Conservation (phyloP, 352 stramenopile species). For the Pythium phragmiticola region DNA sequence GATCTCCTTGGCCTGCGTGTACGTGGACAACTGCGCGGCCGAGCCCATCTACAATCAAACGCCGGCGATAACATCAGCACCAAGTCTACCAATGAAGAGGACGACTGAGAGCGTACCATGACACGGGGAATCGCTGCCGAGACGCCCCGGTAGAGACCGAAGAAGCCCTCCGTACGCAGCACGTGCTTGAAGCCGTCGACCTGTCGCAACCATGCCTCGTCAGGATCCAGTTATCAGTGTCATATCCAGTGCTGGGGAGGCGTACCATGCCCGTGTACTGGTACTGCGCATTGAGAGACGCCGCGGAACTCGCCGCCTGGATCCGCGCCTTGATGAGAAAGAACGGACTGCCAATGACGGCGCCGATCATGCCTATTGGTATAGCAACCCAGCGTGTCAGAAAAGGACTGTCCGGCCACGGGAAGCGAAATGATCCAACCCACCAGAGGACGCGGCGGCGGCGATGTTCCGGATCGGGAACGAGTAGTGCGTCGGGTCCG, state of each 20-base stretch:
- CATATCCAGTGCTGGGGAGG: neutral
- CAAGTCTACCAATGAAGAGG: neutral
- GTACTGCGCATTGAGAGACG: conserved; percentile 82
- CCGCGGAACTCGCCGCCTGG: conserved; percentile 70
- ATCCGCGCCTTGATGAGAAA: conserved; percentile 86
- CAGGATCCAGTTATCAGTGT: neutral
- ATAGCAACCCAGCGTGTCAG: neutral
- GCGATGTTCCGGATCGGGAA: conserved; percentile 77
- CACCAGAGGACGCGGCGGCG: conserved; percentile 66
- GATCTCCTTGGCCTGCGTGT: conserved; percentile 81
- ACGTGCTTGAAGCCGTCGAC: conserved; percentile 82
- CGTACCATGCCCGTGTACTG: conserved; percentile 79
- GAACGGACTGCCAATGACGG: conserved; percentile 78
- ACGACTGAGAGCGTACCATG: conserved; percentile 39
- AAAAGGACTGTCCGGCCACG: neutral
- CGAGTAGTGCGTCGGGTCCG: conserved; percentile 68
- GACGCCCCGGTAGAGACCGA: conserved; percentile 72
- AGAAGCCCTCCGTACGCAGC: conserved; percentile 62
- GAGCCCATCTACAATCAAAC: conserved; percentile 61
- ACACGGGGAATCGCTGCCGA: conserved; percentile 75
- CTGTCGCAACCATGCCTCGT: conserved; percentile 26
- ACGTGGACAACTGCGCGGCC: conserved; percentile 79
- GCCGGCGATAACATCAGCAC: no score
- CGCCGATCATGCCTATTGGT: conserved; percentile 59
- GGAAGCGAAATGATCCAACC: neutral